Conservation (phyloP, 2,329 filamentous ascomycete genomes). For the Endoconidiophora polonica region DNA sequence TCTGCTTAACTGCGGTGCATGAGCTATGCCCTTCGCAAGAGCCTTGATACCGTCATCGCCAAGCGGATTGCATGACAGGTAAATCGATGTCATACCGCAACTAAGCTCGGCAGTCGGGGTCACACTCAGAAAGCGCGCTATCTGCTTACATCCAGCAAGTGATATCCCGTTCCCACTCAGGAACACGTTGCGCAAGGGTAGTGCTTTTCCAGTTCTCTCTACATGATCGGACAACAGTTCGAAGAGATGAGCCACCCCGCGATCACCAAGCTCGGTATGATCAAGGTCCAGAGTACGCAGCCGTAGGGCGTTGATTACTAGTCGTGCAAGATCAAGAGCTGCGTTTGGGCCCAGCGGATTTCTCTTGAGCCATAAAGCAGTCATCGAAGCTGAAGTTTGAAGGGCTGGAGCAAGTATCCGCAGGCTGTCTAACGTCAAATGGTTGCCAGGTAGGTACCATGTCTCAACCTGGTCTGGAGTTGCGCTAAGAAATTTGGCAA, state of each 20-base stretch:
- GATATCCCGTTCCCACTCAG: conserved; percentile 24
- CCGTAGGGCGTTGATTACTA: conserved; percentile 26
- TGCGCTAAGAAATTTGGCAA: conserved; percentile 28
- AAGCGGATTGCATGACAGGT: conserved; percentile 24
- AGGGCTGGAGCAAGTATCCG: conserved; percentile 27
- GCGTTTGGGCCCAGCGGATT: conserved; percentile 30
- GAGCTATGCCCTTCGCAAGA: conserved; percentile 19
- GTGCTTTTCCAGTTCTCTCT: conserved; percentile 16
- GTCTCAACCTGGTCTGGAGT: conserved; percentile 33
- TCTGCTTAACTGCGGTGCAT: conserved; percentile 21
- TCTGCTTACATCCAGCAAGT: conserved; percentile 17
- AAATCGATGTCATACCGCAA: conserved; percentile 20
- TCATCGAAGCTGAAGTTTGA: conserved; percentile 16
- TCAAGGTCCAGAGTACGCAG: conserved; percentile 36
- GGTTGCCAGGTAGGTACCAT: conserved; percentile 39
- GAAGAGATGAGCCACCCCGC: conserved; percentile 29
- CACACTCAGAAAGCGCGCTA: conserved; percentile 20
- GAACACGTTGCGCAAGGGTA: conserved; percentile 23
- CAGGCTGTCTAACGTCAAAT: conserved; percentile 29
- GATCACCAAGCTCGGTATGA: conserved; percentile 33
- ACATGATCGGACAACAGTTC: conserved; percentile 20
- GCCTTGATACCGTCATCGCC: conserved; percentile 20
- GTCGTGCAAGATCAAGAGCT: conserved; percentile 25
- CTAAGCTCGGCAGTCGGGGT: conserved; percentile 13
- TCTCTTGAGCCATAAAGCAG: conserved; percentile 32